A percentile compares a stretch with the other conserved stretches of the same genome.
Conservation (phyloP, 2,329 filamentous ascomycete genomes). For the Colletotrichum sp. region DNA sequence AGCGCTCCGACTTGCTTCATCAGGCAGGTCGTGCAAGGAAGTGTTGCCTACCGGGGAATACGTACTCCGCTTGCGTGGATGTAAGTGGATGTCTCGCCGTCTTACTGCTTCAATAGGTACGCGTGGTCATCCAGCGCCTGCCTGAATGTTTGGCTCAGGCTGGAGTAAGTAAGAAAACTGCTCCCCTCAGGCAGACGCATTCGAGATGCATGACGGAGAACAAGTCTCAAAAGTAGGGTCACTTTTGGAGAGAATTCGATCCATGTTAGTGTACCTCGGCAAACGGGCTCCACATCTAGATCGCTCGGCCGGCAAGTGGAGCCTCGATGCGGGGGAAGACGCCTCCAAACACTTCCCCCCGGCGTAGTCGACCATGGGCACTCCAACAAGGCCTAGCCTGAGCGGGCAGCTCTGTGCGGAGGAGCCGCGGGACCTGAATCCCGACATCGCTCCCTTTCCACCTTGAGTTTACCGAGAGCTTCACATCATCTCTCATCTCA, state of each 20-base stretch:
- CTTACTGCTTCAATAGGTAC: neutral
- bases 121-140: neutral
- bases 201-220: neutral
- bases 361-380: neutral
- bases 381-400: neutral
- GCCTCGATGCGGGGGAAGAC: slow-evolving; percentile 18
- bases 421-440: neutral
- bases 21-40: neutral
- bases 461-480: neutral
- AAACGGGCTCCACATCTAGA: slow-evolving; percentile 6
- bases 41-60: neutral
- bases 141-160: neutral
- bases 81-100: neutral
- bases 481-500: neutral
- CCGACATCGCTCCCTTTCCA: slow-evolving; percentile 13
- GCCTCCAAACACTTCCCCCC: neutral
- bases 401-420: slow-evolving; percentile 12
- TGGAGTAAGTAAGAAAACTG: neutral
- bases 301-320: slow-evolving; percentile 16
- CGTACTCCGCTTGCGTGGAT: neutral
- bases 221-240: neutral
- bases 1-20: neutral
- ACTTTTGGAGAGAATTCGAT: neutral
- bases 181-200: neutral
- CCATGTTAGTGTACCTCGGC: slow-evolving; percentile 3